A percentile compares a stretch with the other conserved stretches of the same genome.
Conservation (phyloP, 2,329 filamentous ascomycete genomes). For the Beauveria bassiana region DNA sequence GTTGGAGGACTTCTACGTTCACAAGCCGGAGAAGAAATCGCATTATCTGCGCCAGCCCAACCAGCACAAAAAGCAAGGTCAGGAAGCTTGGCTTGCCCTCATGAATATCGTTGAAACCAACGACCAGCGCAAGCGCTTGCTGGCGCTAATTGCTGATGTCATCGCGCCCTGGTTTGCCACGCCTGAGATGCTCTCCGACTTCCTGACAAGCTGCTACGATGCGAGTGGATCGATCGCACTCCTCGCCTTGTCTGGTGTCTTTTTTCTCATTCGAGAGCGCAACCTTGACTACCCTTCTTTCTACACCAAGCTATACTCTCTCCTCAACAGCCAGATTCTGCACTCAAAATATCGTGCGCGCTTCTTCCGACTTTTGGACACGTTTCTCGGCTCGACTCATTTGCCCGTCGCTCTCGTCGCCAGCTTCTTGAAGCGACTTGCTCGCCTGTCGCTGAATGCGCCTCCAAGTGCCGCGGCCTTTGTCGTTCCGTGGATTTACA, state of each 20-base stretch:
- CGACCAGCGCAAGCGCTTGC: constrained; percentile 69
- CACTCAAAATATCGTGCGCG: constrained; percentile 91
- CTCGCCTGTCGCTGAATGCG: constrained; percentile 75
- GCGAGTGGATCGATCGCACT: constrained; percentile 79
- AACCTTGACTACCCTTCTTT: constrained; percentile 96
- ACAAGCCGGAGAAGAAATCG: constrained; percentile 57
- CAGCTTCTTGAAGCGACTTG: constrained; percentile 92
- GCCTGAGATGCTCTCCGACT: constrained; percentile 88
- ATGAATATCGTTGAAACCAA: constrained; percentile 60
- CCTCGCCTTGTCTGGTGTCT: constrained; percentile 83
- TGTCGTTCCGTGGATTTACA: constrained; percentile 90
- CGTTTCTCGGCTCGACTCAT: constrained; percentile 85
- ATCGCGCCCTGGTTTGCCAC: constrained; percentile 87
- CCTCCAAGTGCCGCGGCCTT: constrained; percentile 85
- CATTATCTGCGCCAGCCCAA: constrained; percentile 57
- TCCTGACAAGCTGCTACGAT: constrained; percentile 90
- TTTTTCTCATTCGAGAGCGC: constrained; percentile 86
- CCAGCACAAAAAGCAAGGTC: constrained; percentile 70
- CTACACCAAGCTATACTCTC: constrained; percentile 86
- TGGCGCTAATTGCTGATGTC: constrained; percentile 65
- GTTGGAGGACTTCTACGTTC: constrained; percentile 60
- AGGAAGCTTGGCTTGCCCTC: constrained; percentile 79
- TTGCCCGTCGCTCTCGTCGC: constrained; percentile 84
- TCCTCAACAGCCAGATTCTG: constrained; percentile 76
- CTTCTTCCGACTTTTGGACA: constrained; percentile 88